phyloP scores from a whole-genome alignment of 495 filamentous ascomycete genomes.

The Penicillium cataractarum region DNA sequence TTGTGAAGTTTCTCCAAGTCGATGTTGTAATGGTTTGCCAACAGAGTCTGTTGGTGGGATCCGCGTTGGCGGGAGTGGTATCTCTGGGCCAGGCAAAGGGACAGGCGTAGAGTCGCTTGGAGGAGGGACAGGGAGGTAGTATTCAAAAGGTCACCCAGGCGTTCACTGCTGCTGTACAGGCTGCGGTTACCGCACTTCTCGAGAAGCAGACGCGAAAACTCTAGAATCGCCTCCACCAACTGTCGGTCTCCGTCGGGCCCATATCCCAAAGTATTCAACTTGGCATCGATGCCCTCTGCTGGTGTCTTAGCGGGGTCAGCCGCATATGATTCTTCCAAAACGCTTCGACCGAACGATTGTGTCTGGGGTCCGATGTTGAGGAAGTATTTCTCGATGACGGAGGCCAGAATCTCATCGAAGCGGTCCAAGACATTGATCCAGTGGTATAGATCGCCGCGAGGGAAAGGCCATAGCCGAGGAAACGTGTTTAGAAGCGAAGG shows the following conservation, averaged over 20 bases:
- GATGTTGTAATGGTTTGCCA: conserved; percentile 91
- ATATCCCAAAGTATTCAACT: conserved; percentile 63
- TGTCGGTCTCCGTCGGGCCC: conserved; percentile 73
- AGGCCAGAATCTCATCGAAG: conserved; percentile 86
- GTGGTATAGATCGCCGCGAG: conserved; percentile 96
- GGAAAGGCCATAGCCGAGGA: conserved; percentile 89
- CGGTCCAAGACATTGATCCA: conserved; percentile 96
- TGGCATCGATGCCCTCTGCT: conserved; percentile 53
- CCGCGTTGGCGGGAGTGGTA: conserved; percentile 85
- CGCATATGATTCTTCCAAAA: conserved; percentile 60
- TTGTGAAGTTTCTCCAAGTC: conserved; percentile 85
- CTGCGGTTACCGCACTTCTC: conserved; percentile 97
- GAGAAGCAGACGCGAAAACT: conserved; percentile 83
- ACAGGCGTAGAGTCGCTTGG: conserved; percentile 71
- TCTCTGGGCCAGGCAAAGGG: conserved; percentile 82
- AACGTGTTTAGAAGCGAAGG: conserved; percentile 77
- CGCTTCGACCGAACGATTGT: conserved; percentile 65
- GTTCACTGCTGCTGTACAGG: conserved; percentile 89
- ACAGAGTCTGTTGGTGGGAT: conserved; percentile 67
- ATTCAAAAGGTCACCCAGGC: conserved; percentile 84
- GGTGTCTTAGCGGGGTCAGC: conserved; percentile 42
- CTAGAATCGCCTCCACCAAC: conserved; percentile 76
- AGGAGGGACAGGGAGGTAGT: conserved; percentile 80
- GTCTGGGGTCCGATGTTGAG: conserved; percentile 81
- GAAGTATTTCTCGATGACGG: conserved; percentile 78